Conservation (phyloP, 2,329 filamentous ascomycete species). For the Nothophaeocryptopus gaeumannii region DNA sequence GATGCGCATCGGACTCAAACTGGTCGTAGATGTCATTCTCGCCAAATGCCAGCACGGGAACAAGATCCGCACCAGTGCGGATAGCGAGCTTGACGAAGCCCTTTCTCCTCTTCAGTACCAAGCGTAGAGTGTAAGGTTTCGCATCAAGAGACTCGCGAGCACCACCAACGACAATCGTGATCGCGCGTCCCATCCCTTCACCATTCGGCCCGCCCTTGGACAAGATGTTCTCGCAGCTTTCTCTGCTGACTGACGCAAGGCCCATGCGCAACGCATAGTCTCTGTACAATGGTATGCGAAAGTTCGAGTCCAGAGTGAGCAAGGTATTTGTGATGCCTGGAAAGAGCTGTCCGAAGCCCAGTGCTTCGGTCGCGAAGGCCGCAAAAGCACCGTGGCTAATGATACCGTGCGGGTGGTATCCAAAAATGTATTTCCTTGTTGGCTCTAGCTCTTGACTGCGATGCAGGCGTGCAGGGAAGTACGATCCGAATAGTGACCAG, state of each 20-base stretch:
- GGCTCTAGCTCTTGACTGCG: constrained; percentile 76
- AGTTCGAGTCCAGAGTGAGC: constrained; percentile 92
- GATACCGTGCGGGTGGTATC: constrained; percentile 96
- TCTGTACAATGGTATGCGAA: constrained; percentile 87
- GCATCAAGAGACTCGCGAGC: constrained; percentile 90
- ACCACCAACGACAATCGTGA: constrained; percentile 92
- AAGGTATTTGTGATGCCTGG: constrained; percentile 93
- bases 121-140: constrained; percentile 69
- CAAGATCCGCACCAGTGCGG: constrained; percentile 85
- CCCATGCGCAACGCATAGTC: constrained; percentile 92
- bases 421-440: constrained; percentile 90
- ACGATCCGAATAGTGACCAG: constrained; percentile 87
- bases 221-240: constrained; percentile 86
- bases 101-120: constrained; percentile 80
- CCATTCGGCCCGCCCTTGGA: constrained; percentile 71
- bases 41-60: constrained; percentile 87
- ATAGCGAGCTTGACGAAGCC: constrained; percentile 94
- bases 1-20: constrained; percentile 71
- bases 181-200: constrained; percentile 88
- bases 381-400: constrained; percentile 95
- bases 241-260: constrained; percentile 81
- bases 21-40: constrained; percentile 97
- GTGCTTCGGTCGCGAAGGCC: constrained; percentile 83
- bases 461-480: constrained; percentile 87
- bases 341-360: constrained; percentile 83